phyloP scores from a whole-genome alignment of 768 basidiomycete genomes.

The Lentinula guzmanii region DNA sequence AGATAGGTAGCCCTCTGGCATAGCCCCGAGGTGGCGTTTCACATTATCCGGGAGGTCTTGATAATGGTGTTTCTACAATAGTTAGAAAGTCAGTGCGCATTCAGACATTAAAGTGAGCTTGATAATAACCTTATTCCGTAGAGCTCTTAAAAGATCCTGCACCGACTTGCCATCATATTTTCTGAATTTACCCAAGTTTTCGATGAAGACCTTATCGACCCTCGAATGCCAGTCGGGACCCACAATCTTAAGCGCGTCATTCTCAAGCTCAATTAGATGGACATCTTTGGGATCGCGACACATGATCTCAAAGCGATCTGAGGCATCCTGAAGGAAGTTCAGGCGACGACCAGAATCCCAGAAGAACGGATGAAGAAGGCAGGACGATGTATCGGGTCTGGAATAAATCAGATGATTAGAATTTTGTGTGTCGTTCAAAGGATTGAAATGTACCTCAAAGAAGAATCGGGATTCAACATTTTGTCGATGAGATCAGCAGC shows the following conservation, averaged over 20 bases:
- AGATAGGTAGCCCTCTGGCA: constrained; percentile 87
- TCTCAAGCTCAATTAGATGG: constrained; percentile 70
- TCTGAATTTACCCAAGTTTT: constrained; percentile 93
- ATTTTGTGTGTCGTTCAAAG: not conserved
- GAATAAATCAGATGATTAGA: not conserved
- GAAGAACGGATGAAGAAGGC: constrained; percentile 92
- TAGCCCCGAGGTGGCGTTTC: constrained; percentile 79
- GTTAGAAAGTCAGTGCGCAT: not conserved
- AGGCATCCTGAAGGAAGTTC: constrained; percentile 94
- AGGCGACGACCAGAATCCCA: constrained; percentile 87
- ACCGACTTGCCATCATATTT: constrained; percentile 93
- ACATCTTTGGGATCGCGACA: constrained; percentile 84
- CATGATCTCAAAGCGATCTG: constrained; percentile 98
- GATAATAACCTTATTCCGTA: constrained; percentile 74
- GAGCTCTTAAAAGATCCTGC: constrained; percentile 85
- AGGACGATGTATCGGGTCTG: constrained; percentile 86
- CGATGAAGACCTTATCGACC: constrained; percentile 85
- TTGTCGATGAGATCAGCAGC: constrained; percentile 70
- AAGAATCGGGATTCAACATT: constrained; percentile 79
- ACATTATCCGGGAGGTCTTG: constrained; percentile 94
- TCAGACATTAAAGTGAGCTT: not conserved
- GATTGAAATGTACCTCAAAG: constrained; percentile 51
- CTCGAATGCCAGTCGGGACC: constrained; percentile 87
- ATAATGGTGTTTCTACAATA: constrained; percentile 11
- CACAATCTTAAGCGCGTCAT: constrained; percentile 60